Base-by-base conservation (phyloP, 257 asterid genomes). In the Salvia splendens region DNA sequence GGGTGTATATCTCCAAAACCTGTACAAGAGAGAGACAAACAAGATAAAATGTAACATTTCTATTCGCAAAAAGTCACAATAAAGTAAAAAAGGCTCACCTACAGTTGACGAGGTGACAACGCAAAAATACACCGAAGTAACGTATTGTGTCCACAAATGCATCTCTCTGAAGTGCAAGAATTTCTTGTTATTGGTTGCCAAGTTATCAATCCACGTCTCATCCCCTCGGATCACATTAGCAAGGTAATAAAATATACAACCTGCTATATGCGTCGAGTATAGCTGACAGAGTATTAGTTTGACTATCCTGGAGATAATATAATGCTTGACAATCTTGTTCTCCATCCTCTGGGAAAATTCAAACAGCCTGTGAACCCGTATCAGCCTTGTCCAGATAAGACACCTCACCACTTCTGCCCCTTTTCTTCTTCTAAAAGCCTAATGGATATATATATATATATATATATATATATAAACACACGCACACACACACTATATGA, bases 1-100 rank as follows among this genome's bases (percentile, higher is more conserved):
- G 98, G 97, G 64, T 89, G 97, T 79, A 92, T 85, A 67, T 92
- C 98, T 73, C 98, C 98, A 81, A 89, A 92, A 58, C 98, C 98
- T 91, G 89, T 55, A 68, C 43, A 6, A 72, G 61, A 72, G 36
- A 35, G 24, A 61, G 14, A 55, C 5, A 20, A 8, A 62, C 64
- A 42, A 16, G 49, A 52, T 8, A 50, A 35, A 50, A 15, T 4
- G 46, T n/a, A 45, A 42, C 51, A 61, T 43, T n/a, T 41, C 24
- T 20, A 20, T 42, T 24, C 30, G 10, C 8, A 45, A 62, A 60
- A 60, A 6, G 16, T 6, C 67, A 11, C 52, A 17, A 61, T 8
- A 48, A 47, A 42, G 42, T 38, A 38, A 73, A 24, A 50, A 20
- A 50, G 35, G 81, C 96, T 82, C 74, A 91, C 98, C 98, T 36